Percentiles rank a stretch among this genome's conserved stretches.
phyloP scores from a whole-genome alignment of 805 yeast species.

The Suhomyces sp. region DNA sequence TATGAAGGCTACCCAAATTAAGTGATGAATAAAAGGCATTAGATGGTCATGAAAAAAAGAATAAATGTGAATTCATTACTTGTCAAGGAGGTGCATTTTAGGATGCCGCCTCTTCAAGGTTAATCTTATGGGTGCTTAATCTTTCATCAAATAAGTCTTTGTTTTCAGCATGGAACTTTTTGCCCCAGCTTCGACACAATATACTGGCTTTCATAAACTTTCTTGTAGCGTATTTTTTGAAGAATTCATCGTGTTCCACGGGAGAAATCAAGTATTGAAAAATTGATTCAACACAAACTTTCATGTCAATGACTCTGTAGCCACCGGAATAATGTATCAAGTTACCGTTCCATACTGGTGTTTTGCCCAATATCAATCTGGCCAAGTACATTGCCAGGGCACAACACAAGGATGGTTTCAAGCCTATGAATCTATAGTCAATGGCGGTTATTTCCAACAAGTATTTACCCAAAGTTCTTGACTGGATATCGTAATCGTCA shows the following conservation, averaged over 20 bases:
- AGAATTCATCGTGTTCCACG: conserved; percentile 86
- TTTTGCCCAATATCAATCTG: conserved; percentile 64
- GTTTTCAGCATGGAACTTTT: conserved; percentile 49
- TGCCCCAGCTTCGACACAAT: conserved; percentile 81
- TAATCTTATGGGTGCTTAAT: conserved; percentile 18
- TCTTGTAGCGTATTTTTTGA: conserved; percentile 87
- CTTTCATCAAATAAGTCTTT: conserved; percentile 34
- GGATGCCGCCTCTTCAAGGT: conserved; percentile 8
- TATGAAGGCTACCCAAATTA: neutral
- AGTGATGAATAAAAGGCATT: neutral
- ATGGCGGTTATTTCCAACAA: conserved; percentile 73
- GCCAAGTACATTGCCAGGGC: conserved; percentile 87
- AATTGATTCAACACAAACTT: conserved; percentile 69
- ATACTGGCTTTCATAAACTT: conserved; percentile 84
- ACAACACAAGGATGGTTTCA: conserved; percentile 74
- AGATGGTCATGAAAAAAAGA: neutral
- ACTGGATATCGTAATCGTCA: conserved; percentile 80
- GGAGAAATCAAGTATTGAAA: conserved; percentile 76
- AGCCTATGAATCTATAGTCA: conserved; percentile 70
- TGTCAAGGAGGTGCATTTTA: no score
- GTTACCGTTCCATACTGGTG: conserved; percentile 77
- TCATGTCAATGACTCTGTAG: conserved; percentile 67
- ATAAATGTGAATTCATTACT: neutral
- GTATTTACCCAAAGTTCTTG: conserved; percentile 83
- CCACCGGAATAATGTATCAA: conserved; percentile 91